Conservation (phyloP, 176 grass and related monocot species). For the Triticum dicoccoides region DNA sequence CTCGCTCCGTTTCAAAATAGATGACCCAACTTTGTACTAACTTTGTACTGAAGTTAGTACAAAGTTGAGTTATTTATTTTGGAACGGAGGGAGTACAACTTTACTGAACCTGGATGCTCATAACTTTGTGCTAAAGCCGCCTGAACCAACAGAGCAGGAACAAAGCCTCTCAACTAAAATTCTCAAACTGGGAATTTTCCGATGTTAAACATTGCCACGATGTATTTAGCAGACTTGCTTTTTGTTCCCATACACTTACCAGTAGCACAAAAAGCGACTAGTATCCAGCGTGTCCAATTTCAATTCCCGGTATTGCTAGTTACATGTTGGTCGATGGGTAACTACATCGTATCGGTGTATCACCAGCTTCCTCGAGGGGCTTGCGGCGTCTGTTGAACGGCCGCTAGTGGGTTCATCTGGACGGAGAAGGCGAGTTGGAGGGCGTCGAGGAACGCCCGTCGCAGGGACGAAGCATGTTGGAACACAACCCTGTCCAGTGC, state of each 20-base stretch:
- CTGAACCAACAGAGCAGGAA: neutral
- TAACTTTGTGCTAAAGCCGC: neutral
- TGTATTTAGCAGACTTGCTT: neutral
- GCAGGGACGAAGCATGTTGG: constrained; percentile 43
- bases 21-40: no score
- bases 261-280: neutral
- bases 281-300: neutral
- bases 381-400: constrained; percentile 69
- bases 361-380: constrained; percentile 50
- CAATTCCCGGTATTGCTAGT: neutral
- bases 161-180: neutral
- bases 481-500: constrained; percentile 31
- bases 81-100: neutral
- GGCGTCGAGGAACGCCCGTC: constrained; percentile 58
- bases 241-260: neutral
- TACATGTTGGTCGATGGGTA: constrained; percentile 9
- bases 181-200: neutral
- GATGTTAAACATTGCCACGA: neutral
- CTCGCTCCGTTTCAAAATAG: no score
- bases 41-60: no score
- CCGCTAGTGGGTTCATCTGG: constrained; percentile 92
- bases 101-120: neutral
- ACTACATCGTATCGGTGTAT: neutral
- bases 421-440: constrained; percentile 76
- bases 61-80: no score